These are phyloP conservation scores for Cicer arietinum DNA, from an alignment of 306 rosid genomes.

Conservation along the genomic window DNA sequence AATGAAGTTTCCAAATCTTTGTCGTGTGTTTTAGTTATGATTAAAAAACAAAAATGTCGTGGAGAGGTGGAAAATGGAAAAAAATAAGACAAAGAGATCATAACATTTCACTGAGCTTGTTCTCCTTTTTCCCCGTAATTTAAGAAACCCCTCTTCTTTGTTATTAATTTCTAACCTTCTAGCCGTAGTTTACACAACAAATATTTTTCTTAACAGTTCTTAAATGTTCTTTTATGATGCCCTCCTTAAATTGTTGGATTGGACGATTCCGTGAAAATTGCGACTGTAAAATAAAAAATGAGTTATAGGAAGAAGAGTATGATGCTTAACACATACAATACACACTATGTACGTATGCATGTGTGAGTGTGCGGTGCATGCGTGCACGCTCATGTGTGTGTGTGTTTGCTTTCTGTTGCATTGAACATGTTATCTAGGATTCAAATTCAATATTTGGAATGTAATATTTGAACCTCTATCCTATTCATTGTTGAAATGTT, in stretches of 20 bases:
- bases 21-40: constrained; percentile 7
- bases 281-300: not conserved
- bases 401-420: constrained; percentile 2
- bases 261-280: not conserved
- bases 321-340: not conserved
- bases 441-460: constrained; percentile 2
- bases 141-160: no score
- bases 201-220: not conserved
- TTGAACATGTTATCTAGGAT: constrained; percentile 22
- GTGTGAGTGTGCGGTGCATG: not conserved
- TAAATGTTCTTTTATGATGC: not conserved
- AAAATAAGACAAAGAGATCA: not conserved
- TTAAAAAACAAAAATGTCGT: not conserved
- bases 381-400: not conserved
- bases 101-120: not conserved
- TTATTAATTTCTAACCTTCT: no score
- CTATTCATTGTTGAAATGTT: constrained; percentile 30
- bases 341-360: no score
- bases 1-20: not conserved
- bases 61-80: constrained; percentile 19
- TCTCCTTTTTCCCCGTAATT: no score
- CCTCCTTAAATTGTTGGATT: not conserved
- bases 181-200: no score
- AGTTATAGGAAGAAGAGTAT: not conserved
- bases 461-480: constrained; percentile 22